Base-by-base conservation (phyloP, 2,329 filamentous ascomycete species). In the Hirsutella minnesotensis region DNA sequence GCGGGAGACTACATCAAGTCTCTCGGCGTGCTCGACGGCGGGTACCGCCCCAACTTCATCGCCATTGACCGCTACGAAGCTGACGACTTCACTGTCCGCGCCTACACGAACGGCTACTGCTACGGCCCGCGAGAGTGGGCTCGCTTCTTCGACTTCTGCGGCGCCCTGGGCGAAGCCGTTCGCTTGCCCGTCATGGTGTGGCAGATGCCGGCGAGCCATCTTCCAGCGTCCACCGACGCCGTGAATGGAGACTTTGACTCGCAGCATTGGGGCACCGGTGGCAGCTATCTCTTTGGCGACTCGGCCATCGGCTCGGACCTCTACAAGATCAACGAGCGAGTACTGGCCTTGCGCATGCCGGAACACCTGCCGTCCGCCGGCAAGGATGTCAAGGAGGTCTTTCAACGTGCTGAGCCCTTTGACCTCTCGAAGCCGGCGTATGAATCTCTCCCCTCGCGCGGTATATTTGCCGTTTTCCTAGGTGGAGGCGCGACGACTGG, bases 41-140 rank as follows among this genome's bases (percentile, higher is more conserved):
- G 37, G n/a, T 9, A 20, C 15, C 5, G 10, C 8, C 44, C 44
- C 15, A 37, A 45, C 29, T 45, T 45, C 31, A 13, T 45, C 29
- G 44, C 40, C 16, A 36, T 42, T 15, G 37, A 42, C 27, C 40
- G 44, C 20, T 45, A 42, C 22, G 40, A 42, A n/a, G 44, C 44
- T 10, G 44, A 45, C 15, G 44, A 40, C 40, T 43, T 39, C 18
- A 43, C 44, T 9, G 1, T 16, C 13, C 44, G 44, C 37, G 5
- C 27, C 31, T 40, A 45, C n/a, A n/a, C 7, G n/a, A 40, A 40
- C 22, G 22, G 44, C 31, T 42, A 40, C 19, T 42, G 36, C 40
- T 45, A 45, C 29, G 40, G 44, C 5, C 40, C 44, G 15, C 22
- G 24, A 18, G 40, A 45, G 21, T 45, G 44, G 44, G 8, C 29